These are phyloP conservation scores for Sugiyamaella qingdaonensis DNA, from an alignment of 805 yeast genomes.

Conservation along the genomic window DNA sequence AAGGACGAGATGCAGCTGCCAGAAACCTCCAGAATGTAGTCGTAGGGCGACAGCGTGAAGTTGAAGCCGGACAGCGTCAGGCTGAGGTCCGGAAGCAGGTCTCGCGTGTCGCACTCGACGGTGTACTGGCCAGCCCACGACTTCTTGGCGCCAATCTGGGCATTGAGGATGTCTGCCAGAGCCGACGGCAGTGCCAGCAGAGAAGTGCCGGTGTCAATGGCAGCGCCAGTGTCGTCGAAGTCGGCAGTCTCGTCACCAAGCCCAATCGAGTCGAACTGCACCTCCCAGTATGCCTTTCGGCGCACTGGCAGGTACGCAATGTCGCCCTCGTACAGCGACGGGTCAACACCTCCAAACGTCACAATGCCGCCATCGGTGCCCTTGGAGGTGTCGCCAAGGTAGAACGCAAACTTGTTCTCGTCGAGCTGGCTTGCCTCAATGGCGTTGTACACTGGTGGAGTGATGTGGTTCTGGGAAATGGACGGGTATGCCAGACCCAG, in stretches of 20 bases:
- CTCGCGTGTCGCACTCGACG: conserved; percentile 85
- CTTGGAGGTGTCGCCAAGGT: conserved; percentile 73
- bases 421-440: conserved; percentile 76
- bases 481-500: conserved; percentile 92
- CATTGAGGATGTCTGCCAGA: conserved; percentile 89
- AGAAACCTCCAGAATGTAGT: conserved; percentile 88
- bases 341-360: conserved; percentile 92
- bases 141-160: conserved; percentile 96
- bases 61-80: conserved; percentile 85
- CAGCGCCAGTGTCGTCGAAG: conserved; percentile 84
- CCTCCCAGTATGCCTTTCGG: conserved; percentile 99
- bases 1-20: conserved; percentile 96
- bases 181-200: conserved; percentile 92
- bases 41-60: conserved; percentile 84
- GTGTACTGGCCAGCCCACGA: conserved; percentile 97
- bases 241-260: conserved; percentile 89
- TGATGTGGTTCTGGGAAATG: conserved; percentile 81
- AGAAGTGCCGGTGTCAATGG: conserved; percentile 98
- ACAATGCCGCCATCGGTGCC: conserved; percentile 80
- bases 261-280: conserved; percentile 82
- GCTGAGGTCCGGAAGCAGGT: conserved; percentile 82
- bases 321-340: conserved; percentile 70
- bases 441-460: conserved; percentile 93
- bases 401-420: conserved; percentile 80
- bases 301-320: conserved; percentile 96